Conservation (phyloP, 768 basidiomycete species). For the Kondoa malvinella region DNA sequence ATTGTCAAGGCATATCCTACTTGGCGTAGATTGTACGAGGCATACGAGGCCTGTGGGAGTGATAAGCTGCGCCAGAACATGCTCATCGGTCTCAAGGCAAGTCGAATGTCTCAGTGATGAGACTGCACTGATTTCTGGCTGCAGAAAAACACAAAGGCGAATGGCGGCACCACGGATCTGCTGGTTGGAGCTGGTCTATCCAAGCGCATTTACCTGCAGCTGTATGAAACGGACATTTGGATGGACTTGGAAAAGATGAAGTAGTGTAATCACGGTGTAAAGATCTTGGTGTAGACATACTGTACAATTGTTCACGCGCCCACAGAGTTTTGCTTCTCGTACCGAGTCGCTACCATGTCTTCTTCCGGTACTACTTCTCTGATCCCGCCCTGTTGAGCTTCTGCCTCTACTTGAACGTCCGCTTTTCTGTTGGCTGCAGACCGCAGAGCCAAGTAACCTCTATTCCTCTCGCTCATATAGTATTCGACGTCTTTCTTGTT, state of each 20-base stretch:
- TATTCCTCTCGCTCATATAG: conserved; percentile 25
- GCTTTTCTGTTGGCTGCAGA: not conserved
- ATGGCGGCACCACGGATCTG: not conserved
- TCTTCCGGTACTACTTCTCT: not conserved
- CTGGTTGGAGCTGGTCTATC: not conserved
- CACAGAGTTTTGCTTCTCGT: not conserved
- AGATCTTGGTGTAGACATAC: no score
- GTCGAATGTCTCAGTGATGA: not conserved
- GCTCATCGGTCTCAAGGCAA: conserved; percentile 1
- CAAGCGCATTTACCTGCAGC: not conserved
- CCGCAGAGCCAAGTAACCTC: conserved; percentile 23
- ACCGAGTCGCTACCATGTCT: not conserved
- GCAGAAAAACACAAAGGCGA: not conserved
- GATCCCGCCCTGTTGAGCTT: not conserved
- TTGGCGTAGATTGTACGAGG: not conserved
- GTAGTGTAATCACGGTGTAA: not conserved
- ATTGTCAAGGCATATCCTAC: not conserved
- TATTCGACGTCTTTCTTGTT: conserved; percentile 27
- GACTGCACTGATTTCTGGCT: not conserved
- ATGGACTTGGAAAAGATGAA: not conserved
- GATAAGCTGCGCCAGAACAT: not conserved
- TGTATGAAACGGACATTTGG: not conserved
- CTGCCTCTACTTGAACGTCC: no score
- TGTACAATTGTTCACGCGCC: no score
- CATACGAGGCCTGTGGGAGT: not conserved